phyloP scores from a whole-genome alignment of 2,329 filamentous ascomycete genomes.

The Setomelanomma holmii region DNA sequence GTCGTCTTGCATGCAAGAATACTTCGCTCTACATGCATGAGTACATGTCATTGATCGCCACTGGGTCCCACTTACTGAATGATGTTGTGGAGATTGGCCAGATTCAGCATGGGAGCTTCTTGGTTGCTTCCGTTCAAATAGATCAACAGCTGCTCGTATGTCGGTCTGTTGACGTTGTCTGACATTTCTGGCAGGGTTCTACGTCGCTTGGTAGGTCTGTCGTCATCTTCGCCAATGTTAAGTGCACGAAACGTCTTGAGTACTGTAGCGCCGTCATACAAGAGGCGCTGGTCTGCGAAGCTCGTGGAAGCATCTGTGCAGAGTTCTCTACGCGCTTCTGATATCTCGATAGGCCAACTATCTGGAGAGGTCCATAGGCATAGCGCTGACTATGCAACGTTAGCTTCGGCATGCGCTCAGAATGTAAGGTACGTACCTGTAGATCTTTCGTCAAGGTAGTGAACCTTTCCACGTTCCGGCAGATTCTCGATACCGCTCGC shows the following conservation, averaged over 20 bases:
- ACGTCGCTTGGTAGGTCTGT: conserved; percentile 39
- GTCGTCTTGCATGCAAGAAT: conserved; percentile 23
- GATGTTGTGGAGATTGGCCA: conserved; percentile 33
- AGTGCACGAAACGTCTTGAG: conserved; percentile 25
- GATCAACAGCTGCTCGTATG: conserved; percentile 30
- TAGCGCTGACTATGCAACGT: conserved; percentile 35
- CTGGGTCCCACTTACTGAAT: conserved; percentile 31
- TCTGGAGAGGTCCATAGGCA: conserved; percentile 42
- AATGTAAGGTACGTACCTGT: conserved; percentile 33
- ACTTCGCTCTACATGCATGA: conserved; percentile 29
- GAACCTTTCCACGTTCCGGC: conserved; percentile 25
- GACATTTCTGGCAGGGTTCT: conserved; percentile 25
- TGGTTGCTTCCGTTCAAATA: conserved; percentile 32
- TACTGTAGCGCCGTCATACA: conserved; percentile 21
- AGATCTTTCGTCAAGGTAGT: conserved; percentile 35
- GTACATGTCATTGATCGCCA: background rate
- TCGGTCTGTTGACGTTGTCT: conserved; percentile 14
- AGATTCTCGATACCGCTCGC: conserved; percentile 23
- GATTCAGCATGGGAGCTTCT: conserved; percentile 25
- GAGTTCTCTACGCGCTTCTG: conserved; percentile 29
- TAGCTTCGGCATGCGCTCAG: background rate
- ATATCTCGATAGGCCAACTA: conserved; percentile 32
- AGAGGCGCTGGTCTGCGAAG: conserved; percentile 34
- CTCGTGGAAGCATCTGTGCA: conserved; percentile 20
- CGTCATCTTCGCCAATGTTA: conserved; percentile 20